Base-by-base conservation (phyloP, 129 eudicot species). In the Saposhnikovia divaricata region DNA sequence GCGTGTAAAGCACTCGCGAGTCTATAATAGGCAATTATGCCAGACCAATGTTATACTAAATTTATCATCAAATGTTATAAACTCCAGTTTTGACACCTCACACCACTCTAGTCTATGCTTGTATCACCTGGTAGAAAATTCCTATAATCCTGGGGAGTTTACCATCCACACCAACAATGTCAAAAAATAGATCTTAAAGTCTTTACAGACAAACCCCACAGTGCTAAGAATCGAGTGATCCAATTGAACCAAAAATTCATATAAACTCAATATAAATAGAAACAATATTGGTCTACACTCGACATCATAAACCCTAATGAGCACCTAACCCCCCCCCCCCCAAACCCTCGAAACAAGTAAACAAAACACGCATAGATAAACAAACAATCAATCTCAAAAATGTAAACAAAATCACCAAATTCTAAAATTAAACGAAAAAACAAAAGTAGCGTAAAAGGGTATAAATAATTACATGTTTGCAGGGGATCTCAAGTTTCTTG, bases 401-500 rank as follows among this genome's bases (percentile, higher is more conserved):
- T 18, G 76, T 42, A 72, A 19, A 72, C 6, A 42, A 21, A 42
- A 39, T 19, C 75, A 71, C 31, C 70, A 31, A 31, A 31, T 0
- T 31, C 34, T 31, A 31, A 31, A 31, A 31, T 0, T 31, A 61
- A 1, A 59, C 42, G 50, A 25, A 16, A 78, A 71, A 27, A n/a
- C 11, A 9, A 37, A 78, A 1, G 40, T 25, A 14, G 1, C 21
- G 9, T 6, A 78, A 45, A 80, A 70, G 28, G 46, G 53, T 9
- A 59, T 15, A 39, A 15, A 57, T 23, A 2, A 63, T 85, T 83
- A 91, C 97, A 71, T 91, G 92, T 87, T 89, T 87, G 87, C 93
- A 91, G 55, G 92, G 92, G 63, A 93, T 79, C n/a, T 87, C 90
- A 47, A 91, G 89, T 77, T 87, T 84, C 93, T 89, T 91, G 84